These are phyloP conservation scores for Nicotiana tomentosiformis DNA, from an alignment of 257 asterid genomes.

Conservation along the genomic window DNA sequence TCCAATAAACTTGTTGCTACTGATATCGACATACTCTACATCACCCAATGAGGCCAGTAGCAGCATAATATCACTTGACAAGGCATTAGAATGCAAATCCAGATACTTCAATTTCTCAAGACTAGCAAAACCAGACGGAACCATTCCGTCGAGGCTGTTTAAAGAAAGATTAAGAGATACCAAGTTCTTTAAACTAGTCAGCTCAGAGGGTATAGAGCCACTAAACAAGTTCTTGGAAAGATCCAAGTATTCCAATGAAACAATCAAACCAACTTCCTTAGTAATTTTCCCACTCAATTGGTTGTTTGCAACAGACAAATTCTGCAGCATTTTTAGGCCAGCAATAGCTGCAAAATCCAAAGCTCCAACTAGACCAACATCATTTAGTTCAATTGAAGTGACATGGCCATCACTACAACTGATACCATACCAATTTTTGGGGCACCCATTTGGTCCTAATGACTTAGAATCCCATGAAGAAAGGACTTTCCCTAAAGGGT, in stretches of 20 bases:
- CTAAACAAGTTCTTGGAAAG: constrained; percentile 50
- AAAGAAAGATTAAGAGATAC: constrained; percentile 39
- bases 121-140: constrained; percentile 44
- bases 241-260: constrained; percentile 45
- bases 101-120: constrained; percentile 47
- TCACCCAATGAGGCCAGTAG: constrained; percentile 47
- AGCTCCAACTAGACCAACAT: constrained; percentile 52
- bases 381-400: constrained; percentile 49
- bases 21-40: constrained; percentile 51
- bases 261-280: constrained; percentile 40
- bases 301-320: constrained; percentile 55
- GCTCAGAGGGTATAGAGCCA: constrained; percentile 46
- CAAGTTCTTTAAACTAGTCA: constrained; percentile 34
- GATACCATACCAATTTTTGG: constrained; percentile 64
- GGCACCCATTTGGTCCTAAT: constrained; percentile 63
- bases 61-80: constrained; percentile 55
- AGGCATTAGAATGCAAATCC: constrained; percentile 61
- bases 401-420: constrained; percentile 51
- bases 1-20: constrained; percentile 64
- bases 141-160: constrained; percentile 40
- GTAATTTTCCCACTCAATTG: constrained; percentile 50
- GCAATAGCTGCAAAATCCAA: constrained; percentile 50
- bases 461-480: constrained; percentile 81
- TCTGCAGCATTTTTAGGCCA: constrained; percentile 48
- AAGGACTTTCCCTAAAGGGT: constrained; percentile 44